Evolutionary conservation across 768 basidiomycete species (phyloP), one percentile per base, ranked within the genome.

Genomic region (Amanita jacksonii): DNA sequence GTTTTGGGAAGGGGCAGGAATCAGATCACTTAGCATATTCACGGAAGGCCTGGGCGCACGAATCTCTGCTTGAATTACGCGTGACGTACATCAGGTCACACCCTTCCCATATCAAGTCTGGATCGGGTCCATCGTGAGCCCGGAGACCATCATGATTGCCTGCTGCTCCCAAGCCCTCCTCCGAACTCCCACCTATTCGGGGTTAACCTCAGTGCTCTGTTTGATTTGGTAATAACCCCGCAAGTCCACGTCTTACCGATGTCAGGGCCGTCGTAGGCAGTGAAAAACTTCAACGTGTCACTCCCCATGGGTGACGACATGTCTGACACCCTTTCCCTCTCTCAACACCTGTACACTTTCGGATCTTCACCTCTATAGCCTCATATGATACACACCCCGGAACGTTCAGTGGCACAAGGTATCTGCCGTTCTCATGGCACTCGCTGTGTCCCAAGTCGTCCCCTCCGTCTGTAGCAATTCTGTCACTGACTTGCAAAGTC

Each of bases 101-200:
- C 41, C 47, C 45, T 41, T 53, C 54, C 45, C 54, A 58, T 57
- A 60, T 59, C 52, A 49, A 49, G 61, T 62, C 65, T 67, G 63
- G 64, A 67, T 66, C 66, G 61, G 52, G 52, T 52, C 36, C 51
- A 43, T 58, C 51, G 53, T 59, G 51, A 47, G 47, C 52, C 41
- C 55, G 61, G 59, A 65, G 57, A 55, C 55, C 52, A 56, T 56
- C 55, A 60, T 59, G 57, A 62, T 57, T 46, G 52, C 57, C 60
- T 43, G 47, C 40, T 12, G 6, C 50, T 47, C 41, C 38, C 50
- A 38, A 23, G 16, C 28, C 28, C 38, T 27, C 35, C 20, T 38
- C 37, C 19, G 19, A 13, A n/a, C 48, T 51, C 49, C 57, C 57
- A 52, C 53, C 51, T 49, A 49, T 55, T 56, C 63, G 65, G 64